A percentile compares a stretch with the other conserved stretches of the same genome.
Evolutionary conservation across 1,284 basidiomycete species (phyloP).

Genomic region (Anthracocystis setariae): DNA sequence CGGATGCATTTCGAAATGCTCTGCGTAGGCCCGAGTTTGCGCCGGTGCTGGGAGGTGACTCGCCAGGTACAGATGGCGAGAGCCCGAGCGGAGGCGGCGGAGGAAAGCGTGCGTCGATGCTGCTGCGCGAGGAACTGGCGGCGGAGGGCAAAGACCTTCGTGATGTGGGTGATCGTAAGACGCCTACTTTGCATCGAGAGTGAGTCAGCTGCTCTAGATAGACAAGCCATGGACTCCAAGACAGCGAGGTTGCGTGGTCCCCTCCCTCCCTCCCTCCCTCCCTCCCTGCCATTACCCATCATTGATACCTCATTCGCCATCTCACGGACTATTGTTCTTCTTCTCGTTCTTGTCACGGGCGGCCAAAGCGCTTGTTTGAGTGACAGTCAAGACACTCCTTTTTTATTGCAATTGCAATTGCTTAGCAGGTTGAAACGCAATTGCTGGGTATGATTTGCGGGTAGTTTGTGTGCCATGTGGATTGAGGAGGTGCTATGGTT

Average conservation of each 20-base stretch:
- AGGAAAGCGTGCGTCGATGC: conserved; percentile 20
- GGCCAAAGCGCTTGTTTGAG: too few relatives aligned
- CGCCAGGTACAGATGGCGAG: conserved; percentile 31
- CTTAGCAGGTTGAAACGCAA: neutral
- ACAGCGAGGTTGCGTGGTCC: conserved; percentile 6
- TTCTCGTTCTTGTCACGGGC: too few relatives aligned
- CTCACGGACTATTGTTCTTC: too few relatives aligned
- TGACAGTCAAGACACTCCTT: too few relatives aligned
- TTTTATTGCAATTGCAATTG: conserved; percentile 1
- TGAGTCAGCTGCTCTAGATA: neutral
- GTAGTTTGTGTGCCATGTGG: conserved; percentile 14
- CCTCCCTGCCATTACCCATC: neutral
- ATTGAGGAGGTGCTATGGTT: conserved; percentile 6
- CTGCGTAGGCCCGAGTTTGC: conserved; percentile 54
- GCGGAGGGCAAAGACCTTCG: conserved; percentile 52
- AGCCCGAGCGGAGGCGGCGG: conserved; percentile 28
- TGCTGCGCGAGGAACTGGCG: conserved; percentile 53
- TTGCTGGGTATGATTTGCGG: neutral
- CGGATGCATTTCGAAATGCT: conserved; percentile 54
- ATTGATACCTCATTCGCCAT: too few relatives aligned
- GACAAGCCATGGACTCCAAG: neutral
- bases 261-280: neutral
- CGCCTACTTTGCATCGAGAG: conserved; percentile 48
- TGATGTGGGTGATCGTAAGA: conserved; percentile 51
- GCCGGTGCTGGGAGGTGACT: conserved; percentile 25